Conservation (phyloP, 208 protist species). For the Strigomonas culicis region DNA sequence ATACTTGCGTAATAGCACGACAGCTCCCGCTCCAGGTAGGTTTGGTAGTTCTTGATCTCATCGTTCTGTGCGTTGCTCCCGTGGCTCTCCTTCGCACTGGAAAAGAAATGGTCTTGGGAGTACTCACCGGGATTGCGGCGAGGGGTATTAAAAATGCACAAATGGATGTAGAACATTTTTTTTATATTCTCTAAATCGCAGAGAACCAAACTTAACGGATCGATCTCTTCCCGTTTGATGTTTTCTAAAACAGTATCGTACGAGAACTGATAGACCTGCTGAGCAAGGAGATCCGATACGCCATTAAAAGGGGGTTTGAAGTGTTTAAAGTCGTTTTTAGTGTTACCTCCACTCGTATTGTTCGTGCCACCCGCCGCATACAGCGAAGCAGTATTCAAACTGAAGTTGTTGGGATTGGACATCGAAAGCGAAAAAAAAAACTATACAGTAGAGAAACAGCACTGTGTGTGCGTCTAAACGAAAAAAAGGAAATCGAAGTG, state of each 20-base stretch:
- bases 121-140: not conserved
- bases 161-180: not conserved
- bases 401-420: too few relatives aligned
- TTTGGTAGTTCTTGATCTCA: not conserved
- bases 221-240: not conserved
- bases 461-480: too few relatives aligned
- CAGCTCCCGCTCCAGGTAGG: not conserved
- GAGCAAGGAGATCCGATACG: not conserved
- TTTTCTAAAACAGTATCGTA: not conserved
- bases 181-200: not conserved
- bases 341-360: not conserved
- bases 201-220: not conserved
- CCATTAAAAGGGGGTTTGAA: not conserved
- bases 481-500: too few relatives aligned
- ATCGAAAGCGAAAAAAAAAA: not conserved
- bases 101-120: not conserved
- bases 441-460: too few relatives aligned
- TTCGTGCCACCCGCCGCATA: too few relatives aligned
- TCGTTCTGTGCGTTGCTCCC: not conserved
- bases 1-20: not conserved
- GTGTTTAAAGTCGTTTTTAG: not conserved
- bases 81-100: not conserved
- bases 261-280: not conserved
- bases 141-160: not conserved
- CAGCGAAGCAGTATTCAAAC: too few relatives aligned